phyloP scores from a whole-genome alignment of 805 yeast genomes.

The Cephaloascus fragrans region DNA sequence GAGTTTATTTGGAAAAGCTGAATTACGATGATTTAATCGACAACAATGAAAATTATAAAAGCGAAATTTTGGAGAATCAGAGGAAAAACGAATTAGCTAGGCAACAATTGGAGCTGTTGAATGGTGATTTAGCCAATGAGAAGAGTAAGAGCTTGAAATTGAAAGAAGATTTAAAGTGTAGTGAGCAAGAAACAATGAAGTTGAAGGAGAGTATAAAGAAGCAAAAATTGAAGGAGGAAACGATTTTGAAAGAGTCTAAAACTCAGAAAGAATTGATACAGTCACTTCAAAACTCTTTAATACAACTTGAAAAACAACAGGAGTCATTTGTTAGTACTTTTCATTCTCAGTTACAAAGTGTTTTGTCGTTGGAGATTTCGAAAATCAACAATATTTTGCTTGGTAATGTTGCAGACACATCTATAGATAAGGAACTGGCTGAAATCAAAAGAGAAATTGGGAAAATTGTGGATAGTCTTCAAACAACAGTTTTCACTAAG shows the following conservation, averaged over 20 bases:
- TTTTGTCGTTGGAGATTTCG: slow-evolving; percentile 10
- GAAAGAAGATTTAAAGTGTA: slow-evolving; percentile 8
- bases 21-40: slow-evolving; percentile 44
- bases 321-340: slow-evolving; percentile 4
- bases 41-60: slow-evolving; percentile 38
- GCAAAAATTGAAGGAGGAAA: slow-evolving; percentile 18
- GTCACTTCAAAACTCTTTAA: slow-evolving; percentile 1
- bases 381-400: slow-evolving; percentile 6
- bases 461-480: slow-evolving; percentile 6
- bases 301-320: background rate
- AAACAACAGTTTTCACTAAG: slow-evolving; percentile 9
- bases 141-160: slow-evolving; percentile 11
- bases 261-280: background rate
- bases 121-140: slow-evolving; percentile 7
- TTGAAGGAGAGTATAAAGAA: slow-evolving; percentile 16
- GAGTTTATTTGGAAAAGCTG: slow-evolving; percentile 51
- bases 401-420: slow-evolving; percentile 2
- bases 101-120: slow-evolving; percentile 21
- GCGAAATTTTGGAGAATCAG: slow-evolving; percentile 37
- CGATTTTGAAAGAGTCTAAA: slow-evolving; percentile 17
- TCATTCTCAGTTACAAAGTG: slow-evolving; percentile 15
- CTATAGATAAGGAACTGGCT: background rate
- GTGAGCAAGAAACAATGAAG: slow-evolving; percentile 11
- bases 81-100: slow-evolving; percentile 28
- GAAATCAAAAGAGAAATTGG: slow-evolving; percentile 6